Conservation (phyloP, 169 alveolate genomes). For the Plasmodium knowlesi region DNA sequence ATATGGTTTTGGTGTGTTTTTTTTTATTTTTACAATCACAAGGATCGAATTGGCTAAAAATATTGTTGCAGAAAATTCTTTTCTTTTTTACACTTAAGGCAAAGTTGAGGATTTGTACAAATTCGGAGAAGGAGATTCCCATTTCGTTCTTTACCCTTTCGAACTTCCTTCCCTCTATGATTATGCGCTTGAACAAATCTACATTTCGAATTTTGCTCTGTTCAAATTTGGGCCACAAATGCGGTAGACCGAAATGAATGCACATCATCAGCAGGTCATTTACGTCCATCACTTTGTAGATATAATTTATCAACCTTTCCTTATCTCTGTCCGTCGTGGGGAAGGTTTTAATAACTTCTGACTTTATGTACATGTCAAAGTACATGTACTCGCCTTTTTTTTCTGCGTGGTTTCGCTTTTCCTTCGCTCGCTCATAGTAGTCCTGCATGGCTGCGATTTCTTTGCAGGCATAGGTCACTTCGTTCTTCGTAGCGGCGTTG, state of each 20-base stretch:
- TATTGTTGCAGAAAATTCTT: constrained; percentile 60
- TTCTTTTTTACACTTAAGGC: constrained; percentile 46
- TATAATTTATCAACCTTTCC: constrained; percentile 34
- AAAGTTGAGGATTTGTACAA: constrained; percentile 25
- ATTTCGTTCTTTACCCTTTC: constrained; percentile 53
- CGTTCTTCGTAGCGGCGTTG: background rate
- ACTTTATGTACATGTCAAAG: constrained; percentile 49
- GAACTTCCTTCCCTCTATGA: constrained; percentile 30
- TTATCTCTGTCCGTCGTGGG: constrained; percentile 36
- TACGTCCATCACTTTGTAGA: constrained; percentile 30
- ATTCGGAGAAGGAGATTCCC: constrained; percentile 50
- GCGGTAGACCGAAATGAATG: constrained; percentile 16
- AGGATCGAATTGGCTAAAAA: constrained; percentile 26
- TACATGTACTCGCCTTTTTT: background rate
- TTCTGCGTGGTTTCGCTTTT: background rate
- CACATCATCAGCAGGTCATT: constrained; percentile 61
- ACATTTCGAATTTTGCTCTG: constrained; percentile 27
- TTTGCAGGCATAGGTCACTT: background rate
- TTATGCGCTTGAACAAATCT: constrained; percentile 4
- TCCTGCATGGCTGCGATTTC: constrained; percentile 37
- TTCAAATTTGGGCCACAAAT: constrained; percentile 57
- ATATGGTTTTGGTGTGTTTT: constrained; percentile 36
- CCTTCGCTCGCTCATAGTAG: constrained; percentile 17
- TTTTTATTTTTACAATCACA: constrained; percentile 13
- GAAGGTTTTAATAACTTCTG: constrained; percentile 31